Conservation (phyloP, 371 early-diverging fungal genomes). For the Mortierella sp. region DNA sequence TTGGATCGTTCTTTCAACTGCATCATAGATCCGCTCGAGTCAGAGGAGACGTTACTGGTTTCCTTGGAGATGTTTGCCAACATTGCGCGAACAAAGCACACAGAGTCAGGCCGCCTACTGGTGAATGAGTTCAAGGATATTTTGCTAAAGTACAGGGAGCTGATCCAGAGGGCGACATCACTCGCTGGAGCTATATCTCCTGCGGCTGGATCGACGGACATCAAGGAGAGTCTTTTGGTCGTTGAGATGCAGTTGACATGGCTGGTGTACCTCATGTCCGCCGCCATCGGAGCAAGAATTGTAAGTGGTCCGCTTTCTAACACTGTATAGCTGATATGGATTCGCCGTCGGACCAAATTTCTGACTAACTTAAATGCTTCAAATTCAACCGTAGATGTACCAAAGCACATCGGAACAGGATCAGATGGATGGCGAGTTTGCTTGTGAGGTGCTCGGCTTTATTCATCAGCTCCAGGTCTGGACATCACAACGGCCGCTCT, state of each 20-base stretch:
- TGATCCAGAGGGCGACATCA: slow-evolving; percentile 53
- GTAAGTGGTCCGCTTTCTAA: slow-evolving; percentile 55
- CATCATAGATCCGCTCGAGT: slow-evolving; percentile 75
- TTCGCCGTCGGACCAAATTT: not conserved
- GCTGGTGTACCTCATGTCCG: slow-evolving; percentile 85
- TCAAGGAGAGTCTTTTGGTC: slow-evolving; percentile 58
- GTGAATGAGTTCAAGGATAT: slow-evolving; percentile 74
- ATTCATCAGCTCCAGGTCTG: slow-evolving; percentile 67
- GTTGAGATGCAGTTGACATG: slow-evolving; percentile 76
- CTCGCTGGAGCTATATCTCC: slow-evolving; percentile 59
- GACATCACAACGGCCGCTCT: slow-evolving; percentile 35
- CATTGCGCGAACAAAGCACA: slow-evolving; percentile 83
- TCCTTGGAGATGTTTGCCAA: slow-evolving; percentile 82
- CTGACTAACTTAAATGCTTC: not conserved
- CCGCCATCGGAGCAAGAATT: slow-evolving; percentile 74
- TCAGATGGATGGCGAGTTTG: slow-evolving; percentile 74
- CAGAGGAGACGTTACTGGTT: slow-evolving; percentile 77
- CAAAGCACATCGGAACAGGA: slow-evolving; percentile 76
- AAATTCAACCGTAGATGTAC: slow-evolving; percentile 60
- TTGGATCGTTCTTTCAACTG: not conserved
- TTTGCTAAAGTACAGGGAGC: slow-evolving; percentile 73
- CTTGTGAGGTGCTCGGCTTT: slow-evolving; percentile 69
- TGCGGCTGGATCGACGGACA: slow-evolving; percentile 68
- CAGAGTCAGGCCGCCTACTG: slow-evolving; percentile 69
- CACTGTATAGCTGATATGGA: not conserved